Evolutionary conservation across 257 asterid genomes (phyloP), one percentile per base, ranked within the genome.

Genomic region (Solanum okadae): DNA sequence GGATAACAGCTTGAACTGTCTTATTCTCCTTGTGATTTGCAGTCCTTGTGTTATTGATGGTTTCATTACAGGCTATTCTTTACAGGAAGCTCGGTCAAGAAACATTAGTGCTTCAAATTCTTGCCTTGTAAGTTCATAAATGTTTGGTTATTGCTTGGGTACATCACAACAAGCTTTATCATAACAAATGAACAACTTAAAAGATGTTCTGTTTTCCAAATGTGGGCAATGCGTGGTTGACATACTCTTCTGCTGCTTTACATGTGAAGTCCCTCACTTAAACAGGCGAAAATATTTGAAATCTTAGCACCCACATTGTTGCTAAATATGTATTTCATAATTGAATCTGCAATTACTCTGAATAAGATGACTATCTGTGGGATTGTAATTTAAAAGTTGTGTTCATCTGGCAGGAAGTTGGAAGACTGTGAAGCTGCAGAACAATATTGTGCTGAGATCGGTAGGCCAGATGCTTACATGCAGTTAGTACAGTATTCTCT

Each of bases 401-500:
- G 78, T 83, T 73, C 71, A 29, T 49, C 40, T 37, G 76, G 29
- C 76, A 97, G 99, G 94, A 97, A 96, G 92, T 92, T 97, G 94
- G 98, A 96, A 93, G 92, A 97, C 90, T 95, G 93, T 91, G 98
- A 96, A 91, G 98, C 98, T 89, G 99, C 99, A 78, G 99, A 97
- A 90, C 93, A 91, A 90, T 97, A 97, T 87, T 96, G 99, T 90
- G 97, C 92, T 5, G 99, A 97, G 96, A 97, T 97, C 89, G 99
- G 99, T 84, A 94, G 99, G 93, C 95, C 99, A 89, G 99, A 96
- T 95, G 98, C 99, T 83, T 97, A 95, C 93, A 94, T 93, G 93
- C 98, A 93, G 99, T 96, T 73, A 90, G 98, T 94, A 87, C 72
- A 87, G 73, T 85, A 76, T 89, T 83, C 86, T 88, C 89, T 89